Evolutionary conservation across 257 asterid species (phyloP).

Genomic region (Solanum chmielewskii): DNA sequence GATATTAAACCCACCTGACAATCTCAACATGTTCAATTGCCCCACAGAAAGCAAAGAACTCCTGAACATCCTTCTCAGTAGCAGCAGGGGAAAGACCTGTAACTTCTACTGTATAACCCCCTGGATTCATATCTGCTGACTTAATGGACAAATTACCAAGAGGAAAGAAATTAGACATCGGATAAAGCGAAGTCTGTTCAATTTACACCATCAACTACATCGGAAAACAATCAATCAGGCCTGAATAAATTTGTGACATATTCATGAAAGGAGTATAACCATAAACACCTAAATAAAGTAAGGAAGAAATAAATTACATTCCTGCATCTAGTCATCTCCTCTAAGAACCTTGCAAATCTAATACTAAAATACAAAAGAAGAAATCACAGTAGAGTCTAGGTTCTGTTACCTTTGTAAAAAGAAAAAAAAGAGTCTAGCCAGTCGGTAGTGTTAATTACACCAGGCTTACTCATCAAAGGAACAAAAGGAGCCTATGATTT

Average conservation of each 20-base stretch:
- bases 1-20: slow-evolving; percentile 41
- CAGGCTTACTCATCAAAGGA: no score
- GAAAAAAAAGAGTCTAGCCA: no score
- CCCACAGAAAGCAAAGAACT: slow-evolving; percentile 89
- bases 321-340: neutral
- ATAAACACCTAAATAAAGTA: neutral
- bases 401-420: no score
- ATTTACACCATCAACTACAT: neutral
- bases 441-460: no score
- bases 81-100: slow-evolving; percentile 66
- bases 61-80: slow-evolving; percentile 69
- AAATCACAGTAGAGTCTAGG: neutral
- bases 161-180: neutral
- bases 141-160: neutral
- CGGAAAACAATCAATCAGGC: neutral
- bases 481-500: no score
- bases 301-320: no score
- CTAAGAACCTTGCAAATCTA: neutral
- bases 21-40: slow-evolving; percentile 79
- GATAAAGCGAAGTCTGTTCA: neutral
- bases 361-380: neutral
- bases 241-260: neutral
- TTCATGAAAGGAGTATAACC: neutral
- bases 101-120: slow-evolving; percentile 71
- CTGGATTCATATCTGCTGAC: slow-evolving; percentile 46